Percentiles rank a stretch among this genome's conserved stretches.
Conservation (phyloP, 148 eudicot species). For the Vaccinium corymbosum region DNA sequence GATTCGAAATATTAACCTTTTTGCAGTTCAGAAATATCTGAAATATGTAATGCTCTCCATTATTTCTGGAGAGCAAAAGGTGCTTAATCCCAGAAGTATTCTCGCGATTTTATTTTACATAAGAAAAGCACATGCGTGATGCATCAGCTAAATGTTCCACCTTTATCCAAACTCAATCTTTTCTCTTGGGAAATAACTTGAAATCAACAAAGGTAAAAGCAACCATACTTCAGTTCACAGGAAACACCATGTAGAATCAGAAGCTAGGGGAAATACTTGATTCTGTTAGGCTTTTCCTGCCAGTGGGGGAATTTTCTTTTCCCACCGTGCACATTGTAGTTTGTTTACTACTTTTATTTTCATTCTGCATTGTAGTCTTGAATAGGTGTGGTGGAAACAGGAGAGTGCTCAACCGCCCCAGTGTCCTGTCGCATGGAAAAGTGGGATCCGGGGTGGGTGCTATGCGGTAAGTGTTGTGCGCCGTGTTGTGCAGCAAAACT, state of each 20-base stretch:
- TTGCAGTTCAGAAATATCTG: too few species aligned
- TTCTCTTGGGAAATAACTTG: not conserved
- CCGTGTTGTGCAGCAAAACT: too few species aligned
- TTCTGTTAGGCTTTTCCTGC: not conserved
- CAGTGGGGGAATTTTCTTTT: not conserved
- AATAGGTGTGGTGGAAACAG: not conserved
- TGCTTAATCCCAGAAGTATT: not conserved
- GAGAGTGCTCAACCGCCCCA: not conserved
- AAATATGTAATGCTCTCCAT: not conserved
- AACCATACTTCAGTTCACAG: constrained; percentile 4
- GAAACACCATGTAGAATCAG: not conserved
- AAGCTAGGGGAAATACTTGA: not conserved
- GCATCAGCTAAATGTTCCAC: not conserved
- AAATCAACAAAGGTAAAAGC: not conserved
- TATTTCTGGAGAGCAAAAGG: not conserved
- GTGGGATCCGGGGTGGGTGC: not conserved
- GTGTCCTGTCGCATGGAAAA: not conserved
- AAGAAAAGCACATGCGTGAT: not conserved
- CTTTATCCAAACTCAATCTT: not conserved
- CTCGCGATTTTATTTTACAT: not conserved
- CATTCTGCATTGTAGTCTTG: not conserved
- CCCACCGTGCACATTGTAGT: not conserved
- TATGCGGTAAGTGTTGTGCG: too few species aligned
- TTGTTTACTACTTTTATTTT: not conserved
- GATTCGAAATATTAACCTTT: not conserved